Evolutionary conservation across 2,329 filamentous ascomycete genomes (phyloP).

Genomic region (Mycosphaerella sp.): DNA sequence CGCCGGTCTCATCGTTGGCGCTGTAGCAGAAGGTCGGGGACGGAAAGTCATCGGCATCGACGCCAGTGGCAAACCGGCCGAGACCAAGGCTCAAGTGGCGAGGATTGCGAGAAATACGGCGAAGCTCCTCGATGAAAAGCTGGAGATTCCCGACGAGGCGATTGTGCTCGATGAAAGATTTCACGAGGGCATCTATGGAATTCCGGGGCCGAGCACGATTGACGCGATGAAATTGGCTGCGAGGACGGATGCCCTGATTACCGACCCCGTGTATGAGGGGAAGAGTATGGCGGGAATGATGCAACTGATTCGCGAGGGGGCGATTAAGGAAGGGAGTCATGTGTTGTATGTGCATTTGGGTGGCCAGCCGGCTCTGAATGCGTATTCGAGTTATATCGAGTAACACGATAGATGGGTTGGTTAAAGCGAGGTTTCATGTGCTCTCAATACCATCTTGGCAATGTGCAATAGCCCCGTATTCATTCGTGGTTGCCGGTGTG

Average conservation of each 20-base stretch:
- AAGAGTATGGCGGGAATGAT: slow-evolving; percentile 69
- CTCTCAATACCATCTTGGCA: too few species aligned
- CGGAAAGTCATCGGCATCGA: slow-evolving; percentile 62
- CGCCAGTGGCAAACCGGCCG: slow-evolving; percentile 52
- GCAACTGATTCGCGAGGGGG: slow-evolving; percentile 57
- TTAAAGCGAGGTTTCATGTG: too few species aligned
- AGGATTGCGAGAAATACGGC: slow-evolving; percentile 60
- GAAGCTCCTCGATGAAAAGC: slow-evolving; percentile 54
- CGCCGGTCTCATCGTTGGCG: slow-evolving; percentile 66
- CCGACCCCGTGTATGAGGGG: slow-evolving; percentile 69
- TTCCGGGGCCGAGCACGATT: slow-evolving; percentile 58
- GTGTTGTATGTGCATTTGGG: slow-evolving; percentile 66
- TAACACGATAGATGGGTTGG: too few species aligned
- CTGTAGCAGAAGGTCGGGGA: slow-evolving; percentile 48
- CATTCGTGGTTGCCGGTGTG: too few species aligned
- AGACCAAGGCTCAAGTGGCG: slow-evolving; percentile 60
- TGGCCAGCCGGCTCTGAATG: slow-evolving; percentile 63
- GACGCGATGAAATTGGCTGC: slow-evolving; percentile 64
- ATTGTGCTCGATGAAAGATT: slow-evolving; percentile 59
- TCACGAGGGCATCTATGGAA: slow-evolving; percentile 61
- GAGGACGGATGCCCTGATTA: slow-evolving; percentile 63
- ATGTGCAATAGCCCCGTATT: too few species aligned
- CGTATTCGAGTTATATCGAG: slow-evolving; percentile 43
- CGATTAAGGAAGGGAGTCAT: slow-evolving; percentile 55
- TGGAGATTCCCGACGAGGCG: slow-evolving; percentile 57